Conservation (phyloP, 805 yeast species). For the Spathaspora sp. region DNA sequence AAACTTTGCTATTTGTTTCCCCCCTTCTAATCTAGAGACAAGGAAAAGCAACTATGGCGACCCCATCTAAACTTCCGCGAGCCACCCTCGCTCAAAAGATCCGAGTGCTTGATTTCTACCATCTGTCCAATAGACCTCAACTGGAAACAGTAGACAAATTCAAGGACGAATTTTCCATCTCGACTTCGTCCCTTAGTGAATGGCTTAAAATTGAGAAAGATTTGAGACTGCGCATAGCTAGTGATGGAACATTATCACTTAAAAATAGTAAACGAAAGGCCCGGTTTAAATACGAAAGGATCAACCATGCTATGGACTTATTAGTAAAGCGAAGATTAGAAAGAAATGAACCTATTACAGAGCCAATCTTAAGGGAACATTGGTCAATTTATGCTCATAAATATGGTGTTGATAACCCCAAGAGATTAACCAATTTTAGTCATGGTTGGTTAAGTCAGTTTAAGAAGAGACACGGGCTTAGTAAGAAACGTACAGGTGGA, state of each 20-base stretch:
- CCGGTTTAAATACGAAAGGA: constrained; percentile 53
- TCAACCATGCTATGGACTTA: constrained; percentile 57
- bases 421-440: constrained; percentile 49
- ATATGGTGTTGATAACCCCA: constrained; percentile 59
- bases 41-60: not conserved
- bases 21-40: not conserved
- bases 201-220: constrained; percentile 57
- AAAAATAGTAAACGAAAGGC: constrained; percentile 42
- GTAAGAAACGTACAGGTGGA: constrained; percentile 25
- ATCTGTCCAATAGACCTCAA: constrained; percentile 47
- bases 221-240: constrained; percentile 42
- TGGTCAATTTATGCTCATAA: constrained; percentile 55
- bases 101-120: constrained; percentile 50
- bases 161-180: constrained; percentile 47
- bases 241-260: constrained; percentile 27
- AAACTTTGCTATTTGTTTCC: not conserved
- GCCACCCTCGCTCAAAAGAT: constrained; percentile 60
- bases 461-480: constrained; percentile 54
- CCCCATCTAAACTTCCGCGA: constrained; percentile 32
- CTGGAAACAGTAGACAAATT: constrained; percentile 55
- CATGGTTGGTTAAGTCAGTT: constrained; percentile 65
- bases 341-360: constrained; percentile 46
- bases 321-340: constrained; percentile 44
- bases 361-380: constrained; percentile 51
- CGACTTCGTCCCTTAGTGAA: constrained; percentile 59